A percentile compares a stretch with the other conserved stretches of the same genome.
Evolutionary conservation across 2,329 filamentous ascomycete species (phyloP).

Genomic region (Clarireedia paspali): DNA sequence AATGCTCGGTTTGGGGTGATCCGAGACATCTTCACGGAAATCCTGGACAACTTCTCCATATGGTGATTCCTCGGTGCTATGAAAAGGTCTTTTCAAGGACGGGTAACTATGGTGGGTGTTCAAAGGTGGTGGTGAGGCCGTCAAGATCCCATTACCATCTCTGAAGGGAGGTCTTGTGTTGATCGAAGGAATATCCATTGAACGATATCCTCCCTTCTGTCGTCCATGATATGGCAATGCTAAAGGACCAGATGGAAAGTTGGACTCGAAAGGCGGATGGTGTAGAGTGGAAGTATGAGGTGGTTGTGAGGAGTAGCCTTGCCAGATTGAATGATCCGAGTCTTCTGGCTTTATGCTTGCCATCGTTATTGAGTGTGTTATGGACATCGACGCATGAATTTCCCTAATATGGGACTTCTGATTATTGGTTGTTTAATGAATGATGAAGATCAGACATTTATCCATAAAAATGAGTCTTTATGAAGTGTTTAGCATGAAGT

Average conservation of each 20-base stretch:
- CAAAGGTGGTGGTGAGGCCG: slow-evolving; percentile 23
- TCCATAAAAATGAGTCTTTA: slow-evolving; percentile 15
- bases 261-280: slow-evolving; percentile 22
- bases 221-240: slow-evolving; percentile 23
- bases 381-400: slow-evolving; percentile 26
- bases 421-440: slow-evolving; percentile 16
- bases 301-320: slow-evolving; percentile 26
- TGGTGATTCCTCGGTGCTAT: slow-evolving; percentile 20
- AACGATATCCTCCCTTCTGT: slow-evolving; percentile 25
- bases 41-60: slow-evolving; percentile 25
- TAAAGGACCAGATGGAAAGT: slow-evolving; percentile 19
- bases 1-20: slow-evolving; percentile 25
- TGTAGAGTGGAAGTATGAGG: slow-evolving; percentile 18
- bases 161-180: slow-evolving; percentile 18
- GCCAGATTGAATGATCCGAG: slow-evolving; percentile 26
- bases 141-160: slow-evolving; percentile 19
- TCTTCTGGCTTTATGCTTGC: slow-evolving; percentile 29
- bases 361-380: slow-evolving; percentile 28
- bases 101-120: slow-evolving; percentile 28
- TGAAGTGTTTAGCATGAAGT: slow-evolving; percentile 12
- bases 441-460: slow-evolving; percentile 16
- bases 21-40: slow-evolving; percentile 26
- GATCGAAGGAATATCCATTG: slow-evolving; percentile 26
- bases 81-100: slow-evolving; percentile 28
- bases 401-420: slow-evolving; percentile 10